These are phyloP conservation scores for Aspergillus sp. DNA, from an alignment of 2,329 filamentous ascomycete species.

Conservation along the genomic window DNA sequence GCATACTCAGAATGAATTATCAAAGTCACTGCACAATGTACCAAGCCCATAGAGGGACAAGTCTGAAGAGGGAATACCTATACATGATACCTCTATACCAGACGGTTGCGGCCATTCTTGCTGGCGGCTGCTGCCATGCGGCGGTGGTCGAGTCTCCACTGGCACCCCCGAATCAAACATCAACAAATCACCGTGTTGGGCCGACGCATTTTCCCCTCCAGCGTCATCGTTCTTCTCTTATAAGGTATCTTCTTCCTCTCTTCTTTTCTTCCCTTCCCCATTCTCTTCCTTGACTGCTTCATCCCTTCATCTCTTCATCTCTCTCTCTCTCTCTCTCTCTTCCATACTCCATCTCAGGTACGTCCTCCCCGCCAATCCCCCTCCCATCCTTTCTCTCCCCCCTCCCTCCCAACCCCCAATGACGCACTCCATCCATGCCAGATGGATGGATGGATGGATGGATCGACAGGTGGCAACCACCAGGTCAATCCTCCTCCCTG, in stretches of 20 bases:
- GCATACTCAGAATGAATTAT: too few species aligned
- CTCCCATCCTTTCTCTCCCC: not conserved
- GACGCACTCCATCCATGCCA: too few species aligned
- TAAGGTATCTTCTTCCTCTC: conserved; percentile 12
- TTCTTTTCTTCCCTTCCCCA: conserved; percentile 14
- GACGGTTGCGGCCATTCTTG: too few species aligned
- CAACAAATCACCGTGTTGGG: too few species aligned
- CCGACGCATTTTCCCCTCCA: conserved; percentile 6
- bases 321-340: not conserved
- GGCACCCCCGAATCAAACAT: not conserved
- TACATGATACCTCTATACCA: not conserved
- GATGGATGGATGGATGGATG: too few species aligned
- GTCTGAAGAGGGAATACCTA: too few species aligned
- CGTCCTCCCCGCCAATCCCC: not conserved
- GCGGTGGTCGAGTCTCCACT: not conserved
- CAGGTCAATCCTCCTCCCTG: too few species aligned
- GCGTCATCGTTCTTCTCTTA: conserved; percentile 14
- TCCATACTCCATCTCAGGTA: not conserved
- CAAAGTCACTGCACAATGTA: too few species aligned
- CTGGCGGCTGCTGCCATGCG: too few species aligned
- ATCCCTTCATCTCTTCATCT: not conserved
- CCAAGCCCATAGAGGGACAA: too few species aligned
- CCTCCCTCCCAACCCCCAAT: too few species aligned
- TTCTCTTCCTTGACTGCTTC: conserved; percentile 16
- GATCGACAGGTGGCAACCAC: too few species aligned